Percentiles rank a stretch among this genome's conserved stretches.
phyloP scores from a whole-genome alignment of 352 stramenopile genomes.

The Peronospora destructor region DNA sequence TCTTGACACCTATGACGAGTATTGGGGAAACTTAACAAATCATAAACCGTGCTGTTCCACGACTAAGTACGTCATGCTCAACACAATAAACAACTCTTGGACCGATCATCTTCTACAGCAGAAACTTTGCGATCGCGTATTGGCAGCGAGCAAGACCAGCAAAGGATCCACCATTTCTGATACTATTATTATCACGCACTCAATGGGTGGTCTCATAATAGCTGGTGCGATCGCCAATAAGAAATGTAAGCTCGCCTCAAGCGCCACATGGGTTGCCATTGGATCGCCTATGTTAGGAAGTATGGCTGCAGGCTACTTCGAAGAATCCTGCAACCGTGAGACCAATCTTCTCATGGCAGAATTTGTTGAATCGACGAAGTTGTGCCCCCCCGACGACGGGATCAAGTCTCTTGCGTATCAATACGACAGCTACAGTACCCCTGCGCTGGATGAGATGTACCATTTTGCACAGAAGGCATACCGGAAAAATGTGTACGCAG shows the following conservation, averaged over 20 bases:
- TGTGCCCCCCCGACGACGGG: constrained; percentile 27
- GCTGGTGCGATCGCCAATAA: constrained; percentile 17
- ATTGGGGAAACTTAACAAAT: constrained; percentile 20
- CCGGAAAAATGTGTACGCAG: constrained; percentile 25
- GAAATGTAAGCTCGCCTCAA: constrained; percentile 18
- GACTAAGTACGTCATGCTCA: constrained; percentile 24
- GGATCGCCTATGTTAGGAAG: constrained; percentile 27
- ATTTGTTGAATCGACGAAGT: constrained; percentile 21
- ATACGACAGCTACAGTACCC: constrained; percentile 19
- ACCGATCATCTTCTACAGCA: constrained; percentile 21
- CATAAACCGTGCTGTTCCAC: constrained; percentile 18
- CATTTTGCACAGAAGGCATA: constrained; percentile 26
- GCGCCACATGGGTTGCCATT: constrained; percentile 22
- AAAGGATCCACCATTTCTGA: constrained; percentile 6
- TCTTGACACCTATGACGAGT: not conserved
- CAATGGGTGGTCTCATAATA: constrained; percentile 20
- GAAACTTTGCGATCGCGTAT: constrained; percentile 23
- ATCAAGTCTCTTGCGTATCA: constrained; percentile 34
- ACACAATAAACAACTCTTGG: constrained; percentile 32
- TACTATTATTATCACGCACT: constrained; percentile 21
- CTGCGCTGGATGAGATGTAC: constrained; percentile 18
- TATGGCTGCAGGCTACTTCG: constrained; percentile 30
- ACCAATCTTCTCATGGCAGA: constrained; percentile 25
- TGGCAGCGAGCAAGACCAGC: constrained; percentile 22
- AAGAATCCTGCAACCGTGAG: constrained; percentile 27